Evolutionary conservation across 805 yeast species (phyloP).

Genomic region (Saturnispora zaruensis): DNA sequence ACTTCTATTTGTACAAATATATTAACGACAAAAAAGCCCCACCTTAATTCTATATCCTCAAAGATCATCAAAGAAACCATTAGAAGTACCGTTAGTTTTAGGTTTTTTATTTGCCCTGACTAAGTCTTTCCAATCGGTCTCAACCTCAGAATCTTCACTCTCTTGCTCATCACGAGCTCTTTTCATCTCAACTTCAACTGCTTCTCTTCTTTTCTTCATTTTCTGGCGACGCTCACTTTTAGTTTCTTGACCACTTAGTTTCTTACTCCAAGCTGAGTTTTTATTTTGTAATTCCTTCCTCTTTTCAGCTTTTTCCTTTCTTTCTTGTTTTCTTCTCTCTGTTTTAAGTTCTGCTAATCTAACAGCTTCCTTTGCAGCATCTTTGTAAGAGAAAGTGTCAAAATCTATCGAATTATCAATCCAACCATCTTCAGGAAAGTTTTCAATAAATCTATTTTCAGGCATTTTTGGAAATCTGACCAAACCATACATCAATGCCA

Average conservation of each 20-base stretch:
- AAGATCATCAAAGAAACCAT: conserved; percentile 56
- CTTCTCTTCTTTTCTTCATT: conserved; percentile 56
- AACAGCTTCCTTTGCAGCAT: conserved; percentile 51
- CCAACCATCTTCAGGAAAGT: conserved; percentile 70
- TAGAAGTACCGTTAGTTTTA: conserved; percentile 35
- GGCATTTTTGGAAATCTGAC: conserved; percentile 92
- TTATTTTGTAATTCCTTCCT: conserved; percentile 39
- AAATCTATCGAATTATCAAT: conserved; percentile 51
- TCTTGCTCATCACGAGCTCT: conserved; percentile 36
- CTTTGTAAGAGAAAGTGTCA: conserved; percentile 58
- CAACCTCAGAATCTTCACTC: conserved; percentile 33
- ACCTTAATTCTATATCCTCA: conserved; percentile 16
- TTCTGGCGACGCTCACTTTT: conserved; percentile 60
- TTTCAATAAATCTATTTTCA: conserved; percentile 51
- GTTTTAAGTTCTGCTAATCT: conserved; percentile 53
- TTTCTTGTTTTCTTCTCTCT: conserved; percentile 30
- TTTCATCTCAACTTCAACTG: conserved; percentile 46
- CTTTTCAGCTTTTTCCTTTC: conserved; percentile 32
- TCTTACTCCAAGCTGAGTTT: conserved; percentile 77
- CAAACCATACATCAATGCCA: conserved; percentile 73
- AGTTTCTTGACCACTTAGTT: conserved; percentile 51
- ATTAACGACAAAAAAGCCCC: not conserved
- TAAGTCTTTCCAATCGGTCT: conserved; percentile 82
- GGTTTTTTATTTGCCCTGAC: conserved; percentile 57
- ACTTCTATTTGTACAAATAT: not conserved